phyloP scores from a whole-genome alignment of 140 eudicot species.

The Oenanthe javanica region DNA sequence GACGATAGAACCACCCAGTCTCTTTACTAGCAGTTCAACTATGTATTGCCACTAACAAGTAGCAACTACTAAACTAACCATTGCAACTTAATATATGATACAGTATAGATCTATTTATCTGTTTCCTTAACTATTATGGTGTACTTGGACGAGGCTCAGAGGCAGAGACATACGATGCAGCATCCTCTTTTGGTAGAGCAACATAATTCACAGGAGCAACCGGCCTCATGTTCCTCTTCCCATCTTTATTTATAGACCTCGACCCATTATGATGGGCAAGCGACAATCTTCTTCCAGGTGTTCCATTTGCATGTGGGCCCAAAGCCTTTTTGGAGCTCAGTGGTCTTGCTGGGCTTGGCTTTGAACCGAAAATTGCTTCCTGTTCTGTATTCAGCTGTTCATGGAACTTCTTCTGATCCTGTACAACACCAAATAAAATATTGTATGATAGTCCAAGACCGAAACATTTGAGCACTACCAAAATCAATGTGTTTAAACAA shows the following conservation, averaged over 20 bases:
- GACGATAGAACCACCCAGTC: background rate
- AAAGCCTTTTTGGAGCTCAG: constrained; percentile 51
- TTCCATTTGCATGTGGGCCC: constrained; percentile 66
- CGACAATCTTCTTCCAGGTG: constrained; percentile 67
- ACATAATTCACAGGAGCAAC: constrained; percentile 70
- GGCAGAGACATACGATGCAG: constrained; percentile 1
- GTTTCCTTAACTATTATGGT: background rate
- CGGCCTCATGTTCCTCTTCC: constrained; percentile 62
- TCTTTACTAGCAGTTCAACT: constrained; percentile 4
- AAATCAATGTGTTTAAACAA: background rate
- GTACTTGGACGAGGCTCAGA: constrained; percentile 5
- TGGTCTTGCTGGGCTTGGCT: constrained; percentile 80
- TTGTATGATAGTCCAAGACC: background rate
- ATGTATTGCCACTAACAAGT: background rate
- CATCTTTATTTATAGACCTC: constrained; percentile 53
- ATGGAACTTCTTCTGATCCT: constrained; percentile 86
- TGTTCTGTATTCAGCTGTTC: constrained; percentile 63
- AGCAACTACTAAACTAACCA: constrained; percentile 10
- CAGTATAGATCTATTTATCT: constrained; percentile 5
- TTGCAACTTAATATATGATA: constrained; percentile 16
- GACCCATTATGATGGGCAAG: constrained; percentile 65
- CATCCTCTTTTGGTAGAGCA: constrained; percentile 29
- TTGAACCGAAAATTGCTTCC: constrained; percentile 56
- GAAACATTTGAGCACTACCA: background rate
- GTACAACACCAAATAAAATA: constrained; percentile 1